Evolutionary conservation across 176 grass and related monocot species (phyloP).

Genomic region (Oryza officinalis): DNA sequence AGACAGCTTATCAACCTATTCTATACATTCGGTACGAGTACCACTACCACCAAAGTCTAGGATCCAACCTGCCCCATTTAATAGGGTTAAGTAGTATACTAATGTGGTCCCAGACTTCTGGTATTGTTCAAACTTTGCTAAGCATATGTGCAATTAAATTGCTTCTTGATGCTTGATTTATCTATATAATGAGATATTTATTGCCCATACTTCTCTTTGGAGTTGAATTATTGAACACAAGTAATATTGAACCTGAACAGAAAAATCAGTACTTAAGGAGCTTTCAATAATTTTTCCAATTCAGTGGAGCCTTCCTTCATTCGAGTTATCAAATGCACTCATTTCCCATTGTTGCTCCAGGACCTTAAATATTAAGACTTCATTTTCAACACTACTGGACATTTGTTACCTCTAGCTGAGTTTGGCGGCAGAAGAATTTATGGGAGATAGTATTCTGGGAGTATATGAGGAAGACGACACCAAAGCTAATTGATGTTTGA

Average conservation of each 20-base stretch:
- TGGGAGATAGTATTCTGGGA: background rate
- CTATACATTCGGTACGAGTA: conserved; percentile 21
- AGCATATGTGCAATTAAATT: conserved; percentile 3
- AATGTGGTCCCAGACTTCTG: conserved; percentile 15
- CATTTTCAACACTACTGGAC: background rate
- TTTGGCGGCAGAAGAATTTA: background rate
- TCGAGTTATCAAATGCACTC: conserved; percentile 12
- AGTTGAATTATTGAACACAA: background rate
- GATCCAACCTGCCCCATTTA: conserved; percentile 39
- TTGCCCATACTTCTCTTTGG: background rate
- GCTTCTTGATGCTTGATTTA: background rate
- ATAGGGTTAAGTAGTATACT: conserved; percentile 30
- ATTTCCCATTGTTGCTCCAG: background rate
- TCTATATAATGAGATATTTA: conserved; percentile 25
- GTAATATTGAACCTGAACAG: conserved; percentile 14
- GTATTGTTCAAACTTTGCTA: conserved; percentile 8
- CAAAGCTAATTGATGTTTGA: background rate
- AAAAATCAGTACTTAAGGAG: background rate
- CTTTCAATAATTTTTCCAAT: conserved; percentile 14
- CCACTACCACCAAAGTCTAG: conserved; percentile 18
- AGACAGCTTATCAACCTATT: conserved; percentile 31
- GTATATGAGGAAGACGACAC: background rate
- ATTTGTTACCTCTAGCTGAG: background rate
- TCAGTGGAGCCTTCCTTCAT: background rate
- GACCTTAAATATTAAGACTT: background rate